Evolutionary conservation across 306 rosid genomes (phyloP), one percentile per base, ranked within the genome.

Genomic region (Acacia melanoxylon): DNA sequence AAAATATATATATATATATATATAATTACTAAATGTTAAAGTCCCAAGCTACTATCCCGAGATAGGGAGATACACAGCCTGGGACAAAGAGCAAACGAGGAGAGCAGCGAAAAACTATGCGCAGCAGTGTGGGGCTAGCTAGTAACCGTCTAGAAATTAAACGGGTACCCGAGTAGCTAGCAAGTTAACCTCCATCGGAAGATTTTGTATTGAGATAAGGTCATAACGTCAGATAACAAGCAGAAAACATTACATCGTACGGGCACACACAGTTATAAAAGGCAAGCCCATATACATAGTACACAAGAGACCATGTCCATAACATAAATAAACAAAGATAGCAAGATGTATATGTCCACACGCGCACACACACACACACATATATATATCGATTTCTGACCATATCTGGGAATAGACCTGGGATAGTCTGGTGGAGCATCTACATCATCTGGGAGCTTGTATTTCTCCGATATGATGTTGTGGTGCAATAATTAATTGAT

Each of bases 251-350:
- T 59, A 66, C 75, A 71, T 71, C 22, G 16, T 58, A 44, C 80
- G 67, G 76, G 79, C 83, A 78, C 83, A 73, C 80, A 66, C 79
- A 45, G 46, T 65, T 54, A 31, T 37, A 65, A 66, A 78, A 79
- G 56, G 16, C 51, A 78, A 74, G 56, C 83, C 10, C 66, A 16
- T 51, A 51, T 51, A 44, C 41, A 74, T 40, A 74, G 41, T 42
- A 78, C 83, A 65, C 54, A 78, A 52, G 40, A 29, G 10, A 54
- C 83, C 13, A 80, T n/a, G n/a, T 44, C 68, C 52, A 37, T 10
- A 84, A 40, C 54, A 59, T 22, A 27, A 70, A 56, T 25, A 40
- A 70, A 48, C 20, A 15, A 56, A 74, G 29, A 67, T 45, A n/a
- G 67, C 33, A 48, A 49, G 29, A 40, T 17, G 25, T 33, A 19